These are phyloP conservation scores for Malus hybrid DNA, from an alignment of 331 rosid species.

Conservation along the genomic window DNA sequence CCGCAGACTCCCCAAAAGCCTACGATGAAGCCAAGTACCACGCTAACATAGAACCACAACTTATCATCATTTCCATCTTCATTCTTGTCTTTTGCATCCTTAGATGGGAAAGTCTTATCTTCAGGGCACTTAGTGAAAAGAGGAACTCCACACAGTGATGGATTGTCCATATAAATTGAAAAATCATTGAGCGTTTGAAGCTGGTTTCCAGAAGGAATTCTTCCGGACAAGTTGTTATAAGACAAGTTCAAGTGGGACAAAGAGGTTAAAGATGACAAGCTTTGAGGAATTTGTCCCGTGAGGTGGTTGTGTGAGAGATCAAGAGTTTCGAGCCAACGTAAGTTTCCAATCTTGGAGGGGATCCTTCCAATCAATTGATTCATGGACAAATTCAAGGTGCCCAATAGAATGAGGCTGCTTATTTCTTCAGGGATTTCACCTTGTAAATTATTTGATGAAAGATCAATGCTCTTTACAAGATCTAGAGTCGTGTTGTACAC, in stretches of 20 bases:
- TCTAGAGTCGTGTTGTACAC: background rate
- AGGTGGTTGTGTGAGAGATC: constrained; percentile 4
- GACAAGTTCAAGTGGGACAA: constrained; percentile 6
- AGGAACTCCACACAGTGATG: background rate
- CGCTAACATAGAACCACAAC: background rate
- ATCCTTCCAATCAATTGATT: constrained; percentile 9
- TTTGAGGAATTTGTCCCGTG: background rate
- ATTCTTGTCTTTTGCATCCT: background rate
- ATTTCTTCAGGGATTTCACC: constrained; percentile 20
- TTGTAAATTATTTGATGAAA: constrained; percentile 12
- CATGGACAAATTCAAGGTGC: constrained; percentile 10
- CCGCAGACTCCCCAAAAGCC: constrained; percentile 5
- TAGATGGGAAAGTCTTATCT: no score
- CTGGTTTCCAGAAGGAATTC: background rate
- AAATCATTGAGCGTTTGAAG: background rate
- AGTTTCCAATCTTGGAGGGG: background rate
- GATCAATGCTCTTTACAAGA: constrained; percentile 6
- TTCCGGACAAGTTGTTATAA: background rate
- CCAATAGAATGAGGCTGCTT: background rate
- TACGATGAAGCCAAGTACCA: background rate
- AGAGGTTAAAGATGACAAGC: background rate
- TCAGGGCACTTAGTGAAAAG: background rate
- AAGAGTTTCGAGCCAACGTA: background rate
- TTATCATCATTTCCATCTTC: background rate
- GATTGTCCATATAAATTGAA: background rate